Evolutionary conservation across 257 asterid species (phyloP), one percentile per base, ranked within the genome.

Genomic region (Jacaranda copaia): DNA sequence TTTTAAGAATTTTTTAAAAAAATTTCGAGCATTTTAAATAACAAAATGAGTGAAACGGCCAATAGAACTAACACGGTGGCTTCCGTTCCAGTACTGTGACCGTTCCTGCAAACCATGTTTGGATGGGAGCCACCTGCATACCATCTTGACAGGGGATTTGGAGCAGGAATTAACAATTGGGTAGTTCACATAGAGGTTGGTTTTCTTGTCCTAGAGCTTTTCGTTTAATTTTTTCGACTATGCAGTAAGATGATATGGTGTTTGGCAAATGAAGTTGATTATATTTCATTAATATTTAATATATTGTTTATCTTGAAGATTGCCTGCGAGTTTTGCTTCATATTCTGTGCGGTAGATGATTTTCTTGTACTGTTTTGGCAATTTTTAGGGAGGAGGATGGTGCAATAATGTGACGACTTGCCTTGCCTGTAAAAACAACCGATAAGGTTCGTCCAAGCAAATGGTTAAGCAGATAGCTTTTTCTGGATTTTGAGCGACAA

Each of bases 321-420:
- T 64, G 46, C 70, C 1, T 15, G 1, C 14, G 48, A 36, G 48
- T 35, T 19, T 5, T n/a, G 25, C 68, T 62, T 14, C 49, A 4
- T 13, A 62, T n/a, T n/a, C 20, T 51, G 25, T 46, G 13, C 5
- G n/a, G 1, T 70, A 15, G 20, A 7, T 70, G 8, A 39, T 71
- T 39, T 53, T 35, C 8, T 70, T 5, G 55, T 39, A 8, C 7
- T 5, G 1, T 35, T 16, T 11, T 40, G 8, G 66, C 56, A 40
- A 38, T 19, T 55, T 43, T 60, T 42, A 94, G 99, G 99, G 98
- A 82, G 99, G 99, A 66, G 99, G 92, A 59, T 95, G 99, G 99
- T 93, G 99, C 89, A 88, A 89, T 73, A 91, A 89, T 57, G 81
- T 57, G 3, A 77, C 92, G 0, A 82, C 79, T 53, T 95, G 97